phyloP scores from a whole-genome alignment of 2,329 filamentous ascomycete species.

The Talaromyces verruculosus region DNA sequence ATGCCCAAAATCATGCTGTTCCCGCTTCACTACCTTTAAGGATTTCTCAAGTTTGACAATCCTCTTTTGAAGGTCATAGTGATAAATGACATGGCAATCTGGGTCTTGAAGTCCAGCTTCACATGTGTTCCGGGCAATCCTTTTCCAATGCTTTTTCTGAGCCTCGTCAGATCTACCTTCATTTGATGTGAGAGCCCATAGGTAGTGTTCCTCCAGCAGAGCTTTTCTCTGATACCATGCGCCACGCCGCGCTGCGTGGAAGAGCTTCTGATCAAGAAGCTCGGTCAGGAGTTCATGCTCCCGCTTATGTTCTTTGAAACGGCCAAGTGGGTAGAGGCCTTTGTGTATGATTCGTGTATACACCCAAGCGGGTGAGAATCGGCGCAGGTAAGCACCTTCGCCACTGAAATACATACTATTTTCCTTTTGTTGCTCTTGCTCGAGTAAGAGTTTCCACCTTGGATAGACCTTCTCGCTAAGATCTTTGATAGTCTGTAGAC shows the following conservation, averaged over 20 bases:
- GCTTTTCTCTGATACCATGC: constrained; percentile 96
- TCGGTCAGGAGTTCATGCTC: constrained; percentile 75
- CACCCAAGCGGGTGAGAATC: constrained; percentile 87
- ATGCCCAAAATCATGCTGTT: constrained; percentile 91
- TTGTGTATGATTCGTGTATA: constrained; percentile 95
- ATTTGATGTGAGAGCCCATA: constrained; percentile 62
- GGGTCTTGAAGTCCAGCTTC: constrained; percentile 83
- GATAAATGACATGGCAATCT: constrained; percentile 86
- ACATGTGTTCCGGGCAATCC: constrained; percentile 74
- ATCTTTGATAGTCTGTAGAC: constrained; percentile 66
- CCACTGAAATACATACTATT: constrained; percentile 73
- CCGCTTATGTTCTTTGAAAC: constrained; percentile 74
- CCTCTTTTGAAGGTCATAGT: constrained; percentile 92
- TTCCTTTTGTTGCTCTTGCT: constrained; percentile 76
- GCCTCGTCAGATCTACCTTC: constrained; percentile 54
- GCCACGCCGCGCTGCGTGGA: constrained; percentile 80
- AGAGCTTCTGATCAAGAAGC: constrained; percentile 76
- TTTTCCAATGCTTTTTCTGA: constrained; percentile 81
- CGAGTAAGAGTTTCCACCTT: constrained; percentile 73
- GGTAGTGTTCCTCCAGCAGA: constrained; percentile 91
- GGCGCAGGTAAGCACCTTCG: constrained; percentile 83
- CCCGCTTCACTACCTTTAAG: constrained; percentile 75
- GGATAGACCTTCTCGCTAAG: constrained; percentile 74
- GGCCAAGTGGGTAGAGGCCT: constrained; percentile 72
- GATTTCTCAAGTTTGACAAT: constrained; percentile 86